A percentile compares a stretch with the other conserved stretches of the same genome.
Conservation (phyloP, 192 early-diverging fungal genomes). For the Spinellus fusiger region DNA sequence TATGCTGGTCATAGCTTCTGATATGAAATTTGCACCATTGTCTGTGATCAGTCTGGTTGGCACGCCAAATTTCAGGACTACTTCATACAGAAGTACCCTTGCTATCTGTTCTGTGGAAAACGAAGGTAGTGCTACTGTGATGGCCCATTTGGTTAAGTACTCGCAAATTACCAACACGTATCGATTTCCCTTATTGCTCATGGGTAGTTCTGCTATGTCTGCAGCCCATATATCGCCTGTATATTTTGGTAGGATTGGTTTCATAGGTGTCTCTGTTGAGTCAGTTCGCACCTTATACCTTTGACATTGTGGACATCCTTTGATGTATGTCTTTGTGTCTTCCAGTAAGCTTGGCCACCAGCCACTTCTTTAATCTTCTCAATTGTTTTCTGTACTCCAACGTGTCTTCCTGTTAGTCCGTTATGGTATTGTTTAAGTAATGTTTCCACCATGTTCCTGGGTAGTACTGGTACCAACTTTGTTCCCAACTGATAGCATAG, state of each 20-base stretch:
- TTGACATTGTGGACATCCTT: not conserved
- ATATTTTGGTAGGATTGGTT: not conserved
- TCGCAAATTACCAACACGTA: constrained; percentile 2
- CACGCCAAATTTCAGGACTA: not conserved
- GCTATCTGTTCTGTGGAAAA: not conserved
- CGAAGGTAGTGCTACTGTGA: not conserved
- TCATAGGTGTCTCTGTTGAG: not conserved
- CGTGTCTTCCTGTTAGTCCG: not conserved
- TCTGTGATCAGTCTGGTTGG: not conserved
- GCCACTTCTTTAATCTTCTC: not conserved
- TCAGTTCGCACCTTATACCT: not conserved
- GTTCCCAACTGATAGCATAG: no score
- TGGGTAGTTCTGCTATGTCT: not conserved
- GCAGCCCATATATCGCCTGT: constrained; percentile 1
- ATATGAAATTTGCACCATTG: not conserved
- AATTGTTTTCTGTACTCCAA: not conserved
- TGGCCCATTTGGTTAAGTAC: constrained; percentile 2
- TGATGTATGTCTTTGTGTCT: not conserved
- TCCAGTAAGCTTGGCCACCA: not conserved
- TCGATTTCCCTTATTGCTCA: not conserved
- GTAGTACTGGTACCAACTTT: no score
- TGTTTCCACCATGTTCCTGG: no score
- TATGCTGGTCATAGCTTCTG: not conserved
- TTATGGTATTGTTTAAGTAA: no score
- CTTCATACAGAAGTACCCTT: not conserved